These are phyloP conservation scores for peach (Prunus persica) DNA, from an alignment of 306 rosid species.

Conservation along the genomic window DNA sequence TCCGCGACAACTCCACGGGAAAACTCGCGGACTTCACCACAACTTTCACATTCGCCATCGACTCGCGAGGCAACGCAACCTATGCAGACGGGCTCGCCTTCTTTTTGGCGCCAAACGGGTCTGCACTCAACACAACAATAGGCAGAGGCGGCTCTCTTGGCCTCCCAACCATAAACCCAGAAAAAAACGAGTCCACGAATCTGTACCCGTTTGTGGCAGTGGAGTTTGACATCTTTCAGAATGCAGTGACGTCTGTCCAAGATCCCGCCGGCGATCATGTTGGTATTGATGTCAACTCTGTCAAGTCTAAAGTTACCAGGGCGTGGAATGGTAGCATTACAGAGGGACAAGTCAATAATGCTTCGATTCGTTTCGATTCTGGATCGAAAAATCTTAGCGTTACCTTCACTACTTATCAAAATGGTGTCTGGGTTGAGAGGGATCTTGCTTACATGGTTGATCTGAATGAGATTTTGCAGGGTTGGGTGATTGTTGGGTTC, in stretches of 20 bases:
- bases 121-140: not conserved
- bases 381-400: constrained; percentile 22
- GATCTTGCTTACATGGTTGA: not conserved
- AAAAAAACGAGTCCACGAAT: not conserved
- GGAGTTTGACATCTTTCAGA: constrained; percentile 35
- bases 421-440: not conserved
- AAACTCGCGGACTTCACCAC: constrained; percentile 39
- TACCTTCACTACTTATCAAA: constrained; percentile 9
- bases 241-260: accelerated
- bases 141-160: constrained; percentile 36
- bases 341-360: constrained; percentile 7
- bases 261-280: not conserved
- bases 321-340: constrained; percentile 19
- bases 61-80: accelerated
- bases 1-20: constrained; percentile 26
- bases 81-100: constrained; percentile 41
- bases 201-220: constrained; percentile 30
- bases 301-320: not conserved
- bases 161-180: constrained; percentile 3
- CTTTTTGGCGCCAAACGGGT: constrained; percentile 30
- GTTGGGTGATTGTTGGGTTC: constrained; percentile 3
- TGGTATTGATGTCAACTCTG: constrained; percentile 15
- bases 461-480: constrained; percentile 1
- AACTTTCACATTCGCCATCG: constrained; percentile 24
- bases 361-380: constrained; percentile 22